Base-by-base conservation (phyloP, 768 basidiomycete species). In the Mycena galopus region DNA sequence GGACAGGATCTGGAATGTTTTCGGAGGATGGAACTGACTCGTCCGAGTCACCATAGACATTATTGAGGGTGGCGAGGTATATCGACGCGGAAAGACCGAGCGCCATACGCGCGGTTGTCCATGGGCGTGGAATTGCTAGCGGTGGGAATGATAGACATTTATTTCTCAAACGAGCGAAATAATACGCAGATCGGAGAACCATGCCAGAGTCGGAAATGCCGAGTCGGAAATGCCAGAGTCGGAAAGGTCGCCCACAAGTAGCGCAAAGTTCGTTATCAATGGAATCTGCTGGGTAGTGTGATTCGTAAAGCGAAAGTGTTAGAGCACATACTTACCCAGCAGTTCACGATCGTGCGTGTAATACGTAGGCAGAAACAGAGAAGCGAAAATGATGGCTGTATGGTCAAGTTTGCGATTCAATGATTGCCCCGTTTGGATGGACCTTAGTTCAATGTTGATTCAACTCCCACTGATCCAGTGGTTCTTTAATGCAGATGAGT, bases 1-100 rank as follows among this genome's bases (percentile, higher is more conserved):
- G 51, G 19, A 6, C 30, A 11, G 25, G 12, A 21, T 64, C 62
- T 10, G 60, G 1, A 2, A 37, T 2, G n/a, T 25, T 32, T 2
- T 57, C 57, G 8, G 63, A 30, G 29, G 55, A 47, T 47, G 44
- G 17, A 47, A 21, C 14, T 25, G 68, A 19, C 19, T 63, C 62
- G 5, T 70, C 69, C 23, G 70, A 51, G 65, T 72, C 71, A 23
- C 30, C 71, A 25, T 72, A 60, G 9, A 72, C 9, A 16, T 25
- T 62, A 61, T 72, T 57, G 17, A 67, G 50, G 21, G 44, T 61
- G 60, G 65, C 60, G 12, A 72, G 59, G 29, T 62, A 72, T 21
- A 72, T 12, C 1, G 51, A 30, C 10, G 65, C 71, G 17, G 71
- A 72, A 17, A 63, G 53, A 21, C 71, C 71, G 1, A 72, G 39